Percentiles rank a stretch among this genome's conserved stretches.
phyloP scores from a whole-genome alignment of 192 early-diverging fungal genomes.

The Jimgerdemannia flammicorona region DNA sequence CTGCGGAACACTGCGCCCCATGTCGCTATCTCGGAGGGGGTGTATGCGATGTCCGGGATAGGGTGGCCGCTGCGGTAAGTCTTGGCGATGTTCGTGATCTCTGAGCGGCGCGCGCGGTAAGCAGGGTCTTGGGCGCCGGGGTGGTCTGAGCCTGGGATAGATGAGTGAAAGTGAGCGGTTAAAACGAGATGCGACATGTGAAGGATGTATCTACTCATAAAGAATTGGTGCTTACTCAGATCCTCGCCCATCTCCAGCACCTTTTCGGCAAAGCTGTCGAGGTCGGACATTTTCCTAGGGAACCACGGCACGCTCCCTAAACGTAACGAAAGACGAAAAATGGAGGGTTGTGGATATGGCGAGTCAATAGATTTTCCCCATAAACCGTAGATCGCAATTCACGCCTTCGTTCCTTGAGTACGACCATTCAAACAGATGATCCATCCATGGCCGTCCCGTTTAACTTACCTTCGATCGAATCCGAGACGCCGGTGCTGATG shows the following conservation, averaged over 20 bases:
- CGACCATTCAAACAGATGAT: constrained; percentile 8
- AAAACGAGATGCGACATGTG: constrained; percentile 1
- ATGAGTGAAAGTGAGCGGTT: not conserved
- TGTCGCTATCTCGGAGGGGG: constrained; percentile 70
- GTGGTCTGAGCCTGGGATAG: constrained; percentile 73
- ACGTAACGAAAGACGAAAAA: not conserved
- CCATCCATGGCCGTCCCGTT: not conserved
- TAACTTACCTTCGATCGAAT: constrained; percentile 9
- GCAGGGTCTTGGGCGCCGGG: constrained; percentile 85
- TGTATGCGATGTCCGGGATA: constrained; percentile 82
- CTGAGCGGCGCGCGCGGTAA: constrained; percentile 79
- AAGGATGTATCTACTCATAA: not conserved
- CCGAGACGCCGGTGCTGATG: not conserved
- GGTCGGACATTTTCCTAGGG: constrained; percentile 86
- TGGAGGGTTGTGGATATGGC: not conserved
- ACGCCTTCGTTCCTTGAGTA: constrained; percentile 14
- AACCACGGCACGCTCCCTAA: constrained; percentile 80
- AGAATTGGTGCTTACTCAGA: constrained; percentile 42
- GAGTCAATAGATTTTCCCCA: no score
- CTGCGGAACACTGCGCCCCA: constrained; percentile 82
- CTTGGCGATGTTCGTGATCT: constrained; percentile 84
- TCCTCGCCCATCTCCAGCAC: constrained; percentile 92
- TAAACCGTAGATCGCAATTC: not conserved
- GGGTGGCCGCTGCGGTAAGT: constrained; percentile 70
- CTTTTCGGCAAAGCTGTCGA: constrained; percentile 90